Conservation (phyloP, 495 filamentous ascomycete species). For the Penicillium nucicola region DNA sequence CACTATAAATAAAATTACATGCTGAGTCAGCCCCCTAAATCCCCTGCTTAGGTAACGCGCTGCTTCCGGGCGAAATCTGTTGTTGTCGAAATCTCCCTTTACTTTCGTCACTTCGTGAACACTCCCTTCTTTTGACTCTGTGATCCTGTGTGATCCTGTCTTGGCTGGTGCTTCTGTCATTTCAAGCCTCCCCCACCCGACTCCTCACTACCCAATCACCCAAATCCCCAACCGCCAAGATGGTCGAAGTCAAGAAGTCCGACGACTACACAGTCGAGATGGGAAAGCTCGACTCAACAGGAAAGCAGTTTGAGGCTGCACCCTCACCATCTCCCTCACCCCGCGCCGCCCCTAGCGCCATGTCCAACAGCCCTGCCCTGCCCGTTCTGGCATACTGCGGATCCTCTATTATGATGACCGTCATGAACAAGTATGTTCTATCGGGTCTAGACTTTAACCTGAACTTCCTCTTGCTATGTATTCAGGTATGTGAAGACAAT, state of each 20-base stretch:
- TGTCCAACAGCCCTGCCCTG: constrained; percentile 69
- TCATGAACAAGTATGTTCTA: constrained; percentile 98
- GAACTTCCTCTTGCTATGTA: constrained; percentile 88
- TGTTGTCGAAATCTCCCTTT: constrained; percentile 8
- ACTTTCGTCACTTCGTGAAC: background rate
- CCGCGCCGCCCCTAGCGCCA: constrained; percentile 25
- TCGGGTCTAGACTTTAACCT: constrained; percentile 89
- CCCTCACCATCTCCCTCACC: constrained; percentile 39
- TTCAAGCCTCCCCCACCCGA: background rate
- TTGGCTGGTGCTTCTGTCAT: constrained; percentile 1
- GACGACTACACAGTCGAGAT: constrained; percentile 77
- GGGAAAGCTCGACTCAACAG: constrained; percentile 62
- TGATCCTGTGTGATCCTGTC: constrained; percentile 2
- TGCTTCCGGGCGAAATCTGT: constrained; percentile 24
- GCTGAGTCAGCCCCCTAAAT: constrained; percentile 14
- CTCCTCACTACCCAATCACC: background rate
- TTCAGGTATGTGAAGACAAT: constrained; percentile 68
- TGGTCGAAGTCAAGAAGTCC: constrained; percentile 81
- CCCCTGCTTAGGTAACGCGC: constrained; percentile 14
- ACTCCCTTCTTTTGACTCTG: constrained; percentile 1
- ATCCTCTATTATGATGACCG: constrained; percentile 96
- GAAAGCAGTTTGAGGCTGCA: constrained; percentile 49
- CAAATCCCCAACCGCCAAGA: constrained; percentile 27
- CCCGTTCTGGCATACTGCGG: constrained; percentile 89
- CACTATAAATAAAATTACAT: constrained; percentile 2